Percentiles rank a stretch among this genome's conserved stretches.
These are phyloP conservation scores for Diaporthe destruens DNA, from an alignment of 2,329 filamentous ascomycete genomes.

Conservation along the genomic window DNA sequence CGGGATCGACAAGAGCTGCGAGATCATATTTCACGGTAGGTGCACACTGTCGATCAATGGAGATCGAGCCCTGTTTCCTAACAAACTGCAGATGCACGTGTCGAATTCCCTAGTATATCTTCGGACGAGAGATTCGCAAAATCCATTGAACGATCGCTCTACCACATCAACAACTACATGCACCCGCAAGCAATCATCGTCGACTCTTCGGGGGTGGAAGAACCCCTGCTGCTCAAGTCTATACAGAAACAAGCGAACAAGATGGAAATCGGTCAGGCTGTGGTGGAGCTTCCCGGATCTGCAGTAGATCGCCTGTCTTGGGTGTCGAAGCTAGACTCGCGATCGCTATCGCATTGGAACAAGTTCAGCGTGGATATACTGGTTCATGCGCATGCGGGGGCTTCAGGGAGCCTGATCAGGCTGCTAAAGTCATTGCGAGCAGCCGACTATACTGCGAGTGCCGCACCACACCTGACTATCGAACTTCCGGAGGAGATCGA, in stretches of 20 bases:
- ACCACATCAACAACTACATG: constrained; percentile 79
- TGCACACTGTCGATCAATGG: constrained; percentile 30
- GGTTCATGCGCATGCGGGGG: constrained; percentile 78
- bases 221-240: constrained; percentile 71
- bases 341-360: constrained; percentile 69
- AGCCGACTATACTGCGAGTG: constrained; percentile 81
- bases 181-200: constrained; percentile 82
- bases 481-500: constrained; percentile 84
- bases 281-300: constrained; percentile 80
- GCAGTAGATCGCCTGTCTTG: constrained; percentile 76
- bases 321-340: constrained; percentile 78
- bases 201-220: constrained; percentile 76
- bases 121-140: constrained; percentile 77
- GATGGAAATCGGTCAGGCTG: constrained; percentile 52
- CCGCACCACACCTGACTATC: constrained; percentile 81
- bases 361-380: constrained; percentile 83
- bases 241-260: constrained; percentile 30
- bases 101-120: constrained; percentile 78
- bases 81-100: constrained; percentile 74
- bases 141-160: constrained; percentile 73
- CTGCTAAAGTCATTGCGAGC: constrained; percentile 80
- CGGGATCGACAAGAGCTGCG: constrained; percentile 79
- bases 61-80: not conserved
- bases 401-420: constrained; percentile 80
- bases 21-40: constrained; percentile 70